These are phyloP conservation scores for Pyrenophora graminea DNA, from an alignment of 2,329 filamentous ascomycete species.

Conservation along the genomic window DNA sequence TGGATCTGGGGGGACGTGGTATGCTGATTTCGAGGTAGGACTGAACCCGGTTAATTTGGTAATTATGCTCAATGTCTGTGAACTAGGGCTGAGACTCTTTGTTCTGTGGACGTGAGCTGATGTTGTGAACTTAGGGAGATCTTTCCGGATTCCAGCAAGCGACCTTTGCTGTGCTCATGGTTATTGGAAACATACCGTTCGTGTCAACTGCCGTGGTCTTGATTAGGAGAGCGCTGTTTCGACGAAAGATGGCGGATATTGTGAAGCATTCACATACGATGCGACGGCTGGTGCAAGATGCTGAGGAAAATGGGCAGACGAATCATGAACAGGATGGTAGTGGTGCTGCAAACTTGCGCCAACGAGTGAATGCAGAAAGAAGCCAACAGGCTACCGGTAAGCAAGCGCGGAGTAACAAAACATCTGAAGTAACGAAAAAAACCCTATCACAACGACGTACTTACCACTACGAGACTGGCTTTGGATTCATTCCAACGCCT, in stretches of 20 bases:
- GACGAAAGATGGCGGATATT: conserved; percentile 34
- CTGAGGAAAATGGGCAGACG: conserved; percentile 23
- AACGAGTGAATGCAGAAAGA: not conserved
- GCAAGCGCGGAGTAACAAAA: not conserved
- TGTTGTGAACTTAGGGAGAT: too few relatives aligned
- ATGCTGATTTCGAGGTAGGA: conserved; percentile 15
- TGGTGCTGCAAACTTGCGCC: conserved; percentile 13
- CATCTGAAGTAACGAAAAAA: conserved; percentile 11
- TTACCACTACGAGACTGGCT: conserved; percentile 33
- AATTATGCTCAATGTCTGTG: too few relatives aligned
- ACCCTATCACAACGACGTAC: conserved; percentile 23
- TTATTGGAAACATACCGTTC: conserved; percentile 39
- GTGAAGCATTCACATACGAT: conserved; percentile 33
- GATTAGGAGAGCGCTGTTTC: conserved; percentile 31
- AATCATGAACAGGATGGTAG: conserved; percentile 4
- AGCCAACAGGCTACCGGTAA: not conserved
- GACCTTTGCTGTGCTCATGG: conserved; percentile 30
- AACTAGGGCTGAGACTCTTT: too few relatives aligned
- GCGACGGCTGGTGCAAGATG: conserved; percentile 29
- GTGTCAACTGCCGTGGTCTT: conserved; percentile 36
- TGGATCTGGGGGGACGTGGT: not conserved
- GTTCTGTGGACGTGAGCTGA: too few relatives aligned
- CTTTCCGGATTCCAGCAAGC: conserved; percentile 36
- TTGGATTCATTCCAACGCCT: conserved; percentile 36
- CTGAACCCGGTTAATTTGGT: conserved; percentile 29